These are phyloP conservation scores for Auriscalpium microsporum DNA, from an alignment of 768 basidiomycete species.

Conservation along the genomic window DNA sequence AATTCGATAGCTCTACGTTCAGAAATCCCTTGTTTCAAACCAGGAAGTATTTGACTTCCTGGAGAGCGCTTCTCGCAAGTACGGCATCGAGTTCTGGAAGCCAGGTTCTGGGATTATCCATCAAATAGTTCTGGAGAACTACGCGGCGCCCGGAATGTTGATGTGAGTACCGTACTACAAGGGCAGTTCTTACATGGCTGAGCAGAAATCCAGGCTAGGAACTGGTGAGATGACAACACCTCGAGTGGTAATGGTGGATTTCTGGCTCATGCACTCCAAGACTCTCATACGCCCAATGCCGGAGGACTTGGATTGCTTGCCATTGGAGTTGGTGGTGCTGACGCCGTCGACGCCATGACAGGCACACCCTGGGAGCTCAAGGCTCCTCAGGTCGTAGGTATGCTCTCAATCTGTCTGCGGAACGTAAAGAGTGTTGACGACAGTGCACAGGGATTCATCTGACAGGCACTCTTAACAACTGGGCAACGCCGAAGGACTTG, in stretches of 20 bases:
- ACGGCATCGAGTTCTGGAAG: conserved; percentile 96
- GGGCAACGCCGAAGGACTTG: conserved; percentile 94
- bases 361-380: conserved; percentile 98
- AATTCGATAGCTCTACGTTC: neutral
- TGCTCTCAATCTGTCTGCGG: conserved; percentile 15
- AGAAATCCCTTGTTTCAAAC: conserved; percentile 83
- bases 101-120: conserved; percentile 95
- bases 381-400: conserved; percentile 77
- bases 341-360: conserved; percentile 97
- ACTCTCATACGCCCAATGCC: conserved; percentile 97
- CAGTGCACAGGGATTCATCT: conserved; percentile 64
- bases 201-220: conserved; percentile 48
- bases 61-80: conserved; percentile 82
- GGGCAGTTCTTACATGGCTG: too few species aligned
- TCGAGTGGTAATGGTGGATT: neutral
- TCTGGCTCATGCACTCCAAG: conserved; percentile 27
- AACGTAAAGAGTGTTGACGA: neutral
- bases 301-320: conserved; percentile 94
- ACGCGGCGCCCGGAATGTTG: conserved; percentile 90
- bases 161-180: conserved; percentile 44
- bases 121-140: conserved; percentile 97
- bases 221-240: conserved; percentile 44
- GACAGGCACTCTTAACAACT: conserved; percentile 78
- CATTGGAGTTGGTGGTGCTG: conserved; percentile 98
- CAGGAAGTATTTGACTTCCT: conserved; percentile 97